Percentiles rank a stretch among this genome's conserved stretches.
Evolutionary conservation across 2,329 filamentous ascomycete genomes (phyloP).

Genomic region (Periconia sp.): DNA sequence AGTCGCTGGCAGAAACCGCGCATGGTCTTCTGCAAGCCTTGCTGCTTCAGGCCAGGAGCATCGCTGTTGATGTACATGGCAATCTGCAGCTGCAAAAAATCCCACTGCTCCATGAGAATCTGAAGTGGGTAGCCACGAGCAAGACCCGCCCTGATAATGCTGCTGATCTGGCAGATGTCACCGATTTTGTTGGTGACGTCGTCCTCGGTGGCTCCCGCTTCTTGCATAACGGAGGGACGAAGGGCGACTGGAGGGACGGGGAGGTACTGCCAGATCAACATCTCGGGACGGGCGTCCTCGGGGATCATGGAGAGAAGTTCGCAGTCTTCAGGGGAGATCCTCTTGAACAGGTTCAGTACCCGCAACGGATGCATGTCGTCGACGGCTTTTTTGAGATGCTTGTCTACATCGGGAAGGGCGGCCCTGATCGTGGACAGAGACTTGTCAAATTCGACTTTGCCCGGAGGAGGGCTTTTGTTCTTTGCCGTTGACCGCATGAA

Average conservation of each 20-base stretch:
- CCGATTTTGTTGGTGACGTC: slow-evolving; percentile 96
- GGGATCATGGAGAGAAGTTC: slow-evolving; percentile 89
- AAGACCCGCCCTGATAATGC: slow-evolving; percentile 79
- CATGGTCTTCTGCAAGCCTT: slow-evolving; percentile 83
- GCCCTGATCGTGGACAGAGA: slow-evolving; percentile 81
- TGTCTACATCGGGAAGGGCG: slow-evolving; percentile 80
- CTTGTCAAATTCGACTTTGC: slow-evolving; percentile 81
- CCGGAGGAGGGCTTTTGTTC: slow-evolving; percentile 78
- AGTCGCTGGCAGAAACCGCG: slow-evolving; percentile 92
- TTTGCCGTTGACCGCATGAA: slow-evolving; percentile 87
- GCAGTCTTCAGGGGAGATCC: slow-evolving; percentile 81
- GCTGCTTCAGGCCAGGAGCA: slow-evolving; percentile 86
- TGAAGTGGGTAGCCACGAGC: slow-evolving; percentile 81
- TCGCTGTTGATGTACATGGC: slow-evolving; percentile 99
- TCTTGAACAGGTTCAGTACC: slow-evolving; percentile 88
- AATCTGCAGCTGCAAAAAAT: slow-evolving; percentile 91
- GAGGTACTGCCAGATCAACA: slow-evolving; percentile 96
- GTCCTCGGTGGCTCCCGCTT: slow-evolving; percentile 91
- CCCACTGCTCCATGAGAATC: slow-evolving; percentile 97
- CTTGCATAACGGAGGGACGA: slow-evolving; percentile 89
- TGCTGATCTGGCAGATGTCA: slow-evolving; percentile 92
- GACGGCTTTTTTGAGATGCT: slow-evolving; percentile 86
- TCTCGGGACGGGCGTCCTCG: slow-evolving; percentile 84
- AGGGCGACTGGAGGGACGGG: slow-evolving; percentile 94
- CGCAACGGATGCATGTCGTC: slow-evolving; percentile 91